These are phyloP conservation scores for Aurantiochytrium sp. DNA, from an alignment of 108 stramenopile species.

Conservation along the genomic window DNA sequence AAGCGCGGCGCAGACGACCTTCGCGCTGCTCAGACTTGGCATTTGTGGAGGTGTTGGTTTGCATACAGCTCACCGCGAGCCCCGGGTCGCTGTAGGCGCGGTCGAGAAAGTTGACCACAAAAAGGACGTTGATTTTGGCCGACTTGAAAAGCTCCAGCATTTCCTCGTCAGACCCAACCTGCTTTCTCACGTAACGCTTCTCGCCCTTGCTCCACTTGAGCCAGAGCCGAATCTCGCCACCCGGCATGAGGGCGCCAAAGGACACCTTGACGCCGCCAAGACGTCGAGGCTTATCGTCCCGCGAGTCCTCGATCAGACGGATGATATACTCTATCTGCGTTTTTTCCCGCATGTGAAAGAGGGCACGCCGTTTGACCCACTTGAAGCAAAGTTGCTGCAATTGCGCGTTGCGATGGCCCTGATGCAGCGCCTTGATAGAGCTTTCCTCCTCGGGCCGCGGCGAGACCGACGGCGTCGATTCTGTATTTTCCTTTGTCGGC, in stretches of 20 bases:
- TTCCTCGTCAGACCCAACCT: neutral
- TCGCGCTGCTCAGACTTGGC: neutral
- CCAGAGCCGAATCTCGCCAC: neutral
- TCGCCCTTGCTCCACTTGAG: neutral
- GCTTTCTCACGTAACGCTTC: neutral
- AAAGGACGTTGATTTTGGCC: neutral
- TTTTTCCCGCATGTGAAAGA: neutral
- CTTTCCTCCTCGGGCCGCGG: too few species aligned
- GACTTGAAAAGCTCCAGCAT: neutral
- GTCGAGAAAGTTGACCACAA: neutral
- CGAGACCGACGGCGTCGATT: too few species aligned
- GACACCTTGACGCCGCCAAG: neutral
- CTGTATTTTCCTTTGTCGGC: too few species aligned
- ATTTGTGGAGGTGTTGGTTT: neutral
- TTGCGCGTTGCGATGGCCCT: neutral
- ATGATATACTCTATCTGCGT: neutral
- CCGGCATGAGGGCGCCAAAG: neutral
- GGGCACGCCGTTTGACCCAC: neutral
- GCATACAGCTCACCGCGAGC: neutral
- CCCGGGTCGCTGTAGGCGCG: neutral
- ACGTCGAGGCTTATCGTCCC: neutral
- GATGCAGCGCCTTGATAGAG: neutral
- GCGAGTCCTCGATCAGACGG: neutral
- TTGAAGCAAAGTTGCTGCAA: neutral
- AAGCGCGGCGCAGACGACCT: neutral